Evolutionary conservation across 1,284 basidiomycete genomes (phyloP).

Genomic region (Ceratobasidium sp.): DNA sequence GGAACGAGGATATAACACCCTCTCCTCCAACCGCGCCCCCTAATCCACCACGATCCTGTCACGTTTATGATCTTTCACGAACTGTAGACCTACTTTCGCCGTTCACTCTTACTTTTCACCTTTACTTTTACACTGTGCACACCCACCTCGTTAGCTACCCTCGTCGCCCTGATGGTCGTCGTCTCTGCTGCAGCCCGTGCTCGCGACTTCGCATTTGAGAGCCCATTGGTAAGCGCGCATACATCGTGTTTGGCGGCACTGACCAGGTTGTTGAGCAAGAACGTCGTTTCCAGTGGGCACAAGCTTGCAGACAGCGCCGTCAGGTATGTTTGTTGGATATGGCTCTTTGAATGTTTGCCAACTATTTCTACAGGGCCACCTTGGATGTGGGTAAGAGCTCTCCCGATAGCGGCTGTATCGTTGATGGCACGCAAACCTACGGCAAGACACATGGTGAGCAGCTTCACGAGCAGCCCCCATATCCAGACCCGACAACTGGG

Average conservation of each 20-base stretch:
- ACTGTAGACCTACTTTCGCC: constrained; percentile 1
- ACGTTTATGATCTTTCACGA: constrained; percentile 10
- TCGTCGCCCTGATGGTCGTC: constrained; percentile 34
- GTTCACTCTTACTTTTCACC: constrained; percentile 16
- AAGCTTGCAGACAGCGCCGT: background rate
- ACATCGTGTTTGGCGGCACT: no score
- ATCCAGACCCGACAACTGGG: background rate
- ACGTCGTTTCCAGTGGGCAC: no score
- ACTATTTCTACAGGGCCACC: background rate
- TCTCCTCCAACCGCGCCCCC: background rate
- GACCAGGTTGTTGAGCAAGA: no score
- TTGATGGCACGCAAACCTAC: no score
- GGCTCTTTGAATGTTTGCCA: background rate
- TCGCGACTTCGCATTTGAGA: background rate
- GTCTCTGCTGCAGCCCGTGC: constrained; percentile 12
- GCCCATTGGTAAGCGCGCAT: constrained; percentile 12
- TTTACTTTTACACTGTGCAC: constrained; percentile 7
- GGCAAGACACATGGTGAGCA: no score
- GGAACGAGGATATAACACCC: constrained; percentile 5
- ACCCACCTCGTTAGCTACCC: constrained; percentile 17
- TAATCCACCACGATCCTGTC: background rate
- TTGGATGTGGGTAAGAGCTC: background rate
- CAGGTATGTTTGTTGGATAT: background rate
- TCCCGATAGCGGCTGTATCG: background rate
- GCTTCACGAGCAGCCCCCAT: background rate